Percentiles rank a stretch among this genome's conserved stretches.
phyloP scores from a whole-genome alignment of 768 basidiomycete genomes.

The Scleroderma citrinum region DNA sequence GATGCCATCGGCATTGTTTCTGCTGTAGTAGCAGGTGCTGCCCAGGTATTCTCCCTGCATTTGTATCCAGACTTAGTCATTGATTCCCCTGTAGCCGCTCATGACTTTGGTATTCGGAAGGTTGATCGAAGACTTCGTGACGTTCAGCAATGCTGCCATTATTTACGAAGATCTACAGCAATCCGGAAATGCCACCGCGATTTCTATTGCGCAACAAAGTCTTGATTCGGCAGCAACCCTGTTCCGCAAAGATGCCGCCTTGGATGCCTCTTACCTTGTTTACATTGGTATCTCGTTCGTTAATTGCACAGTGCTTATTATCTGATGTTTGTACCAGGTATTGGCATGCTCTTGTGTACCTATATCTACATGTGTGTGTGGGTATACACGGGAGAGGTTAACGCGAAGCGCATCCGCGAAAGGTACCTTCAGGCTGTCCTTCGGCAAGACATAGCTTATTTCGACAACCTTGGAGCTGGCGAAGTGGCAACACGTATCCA shows the following conservation, averaged over 20 bases:
- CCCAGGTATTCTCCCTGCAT: constrained; percentile 49
- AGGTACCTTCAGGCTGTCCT: constrained; percentile 73
- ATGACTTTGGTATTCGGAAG: constrained; percentile 85
- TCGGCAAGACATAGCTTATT: constrained; percentile 84
- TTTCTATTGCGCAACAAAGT: constrained; percentile 26
- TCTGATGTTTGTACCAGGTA: constrained; percentile 36
- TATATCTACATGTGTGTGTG: constrained; percentile 66
- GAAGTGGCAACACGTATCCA: constrained; percentile 95
- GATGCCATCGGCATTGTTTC: constrained; percentile 67
- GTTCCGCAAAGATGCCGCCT: constrained; percentile 50
- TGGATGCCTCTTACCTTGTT: constrained; percentile 43
- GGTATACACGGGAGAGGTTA: constrained; percentile 74
- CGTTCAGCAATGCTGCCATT: no score
- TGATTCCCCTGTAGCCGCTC: constrained; percentile 46
- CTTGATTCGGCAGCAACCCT: constrained; percentile 30
- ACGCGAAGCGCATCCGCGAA: constrained; percentile 81
- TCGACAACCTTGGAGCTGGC: constrained; percentile 88
- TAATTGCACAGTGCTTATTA: neutral
- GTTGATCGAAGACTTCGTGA: constrained; percentile 65
- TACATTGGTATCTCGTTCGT: constrained; percentile 48
- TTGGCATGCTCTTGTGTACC: constrained; percentile 72
- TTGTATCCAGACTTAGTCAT: neutral
- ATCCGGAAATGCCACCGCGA: no score
- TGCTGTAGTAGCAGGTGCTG: constrained; percentile 71
- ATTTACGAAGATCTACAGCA: no score